Conservation (phyloP, 73 alveolate genomes). For the Stentor coeruleus region DNA sequence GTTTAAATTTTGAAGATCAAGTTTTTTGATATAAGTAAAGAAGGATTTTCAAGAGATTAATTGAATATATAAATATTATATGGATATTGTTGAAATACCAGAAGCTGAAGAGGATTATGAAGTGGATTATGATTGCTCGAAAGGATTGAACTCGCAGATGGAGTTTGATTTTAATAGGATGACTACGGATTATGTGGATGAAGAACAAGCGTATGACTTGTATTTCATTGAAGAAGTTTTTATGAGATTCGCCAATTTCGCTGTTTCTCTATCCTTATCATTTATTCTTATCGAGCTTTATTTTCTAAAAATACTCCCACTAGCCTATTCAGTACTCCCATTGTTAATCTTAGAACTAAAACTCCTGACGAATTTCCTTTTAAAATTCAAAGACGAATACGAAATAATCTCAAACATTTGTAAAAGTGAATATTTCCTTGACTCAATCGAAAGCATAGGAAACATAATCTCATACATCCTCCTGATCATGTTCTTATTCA, state of each 20-base stretch:
- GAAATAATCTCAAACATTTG: background rate
- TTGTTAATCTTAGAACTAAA: background rate
- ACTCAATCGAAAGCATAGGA: background rate
- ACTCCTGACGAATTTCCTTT: no score
- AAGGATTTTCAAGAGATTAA: no score
- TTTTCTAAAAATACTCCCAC: background rate
- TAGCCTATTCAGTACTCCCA: background rate
- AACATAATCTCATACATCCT: background rate
- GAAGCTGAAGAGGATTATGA: conserved; percentile 3
- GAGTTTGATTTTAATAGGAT: background rate
- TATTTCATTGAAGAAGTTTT: background rate
- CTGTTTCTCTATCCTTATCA: background rate
- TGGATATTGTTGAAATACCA: background rate
- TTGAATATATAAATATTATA: no score
- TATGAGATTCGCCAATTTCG: background rate
- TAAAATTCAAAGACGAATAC: background rate
- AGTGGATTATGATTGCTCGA: background rate
- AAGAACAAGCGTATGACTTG: background rate
- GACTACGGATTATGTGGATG: background rate
- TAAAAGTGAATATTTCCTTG: background rate
- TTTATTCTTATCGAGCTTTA: background rate
- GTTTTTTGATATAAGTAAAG: no score
- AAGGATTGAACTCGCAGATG: background rate
- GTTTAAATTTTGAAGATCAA: no score
- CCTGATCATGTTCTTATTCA: background rate